Base-by-base conservation (phyloP, 495 filamentous ascomycete species). In the Aspergillus egyptiacus region DNA sequence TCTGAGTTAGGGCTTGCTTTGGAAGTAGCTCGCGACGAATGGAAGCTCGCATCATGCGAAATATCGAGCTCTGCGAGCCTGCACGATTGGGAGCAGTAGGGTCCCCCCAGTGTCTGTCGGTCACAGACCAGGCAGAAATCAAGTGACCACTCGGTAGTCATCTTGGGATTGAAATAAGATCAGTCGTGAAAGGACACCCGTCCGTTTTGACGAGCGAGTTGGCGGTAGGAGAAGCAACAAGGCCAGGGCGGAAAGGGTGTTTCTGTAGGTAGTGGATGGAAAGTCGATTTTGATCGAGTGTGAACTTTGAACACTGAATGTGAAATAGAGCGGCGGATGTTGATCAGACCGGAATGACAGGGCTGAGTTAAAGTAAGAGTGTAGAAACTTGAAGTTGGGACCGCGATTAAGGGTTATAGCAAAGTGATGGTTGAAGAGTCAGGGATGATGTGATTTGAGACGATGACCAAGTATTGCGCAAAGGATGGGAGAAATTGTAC, bases 81-180 rank as follows among this genome's bases (percentile, higher is more conserved):
- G 74, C 91, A 97, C 19, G 85, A 80, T 72, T 97, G 90, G 20
- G 89, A 95, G 80, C 91, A 97, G 71, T 96, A 97, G 20, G 80
- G 74, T 57, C 78, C 81, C 51, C 85, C 85, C 17, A 73, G 58
- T 47, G 85, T 93, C 68, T 95, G 87, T 65, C 82, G 81, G 68
- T 96, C 91, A 75, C 91, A 97, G 74, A 84, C 83, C 50, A 97
- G 82, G 73, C 91, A 97, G 79, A 87, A 95, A 66, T 96, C 88
- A 55, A 82, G 86, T 54, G 85, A 89, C 89, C 91, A 96, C 53
- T 83, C 82, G 63, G 87, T 84, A 55, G 86, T 79, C 72, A 83
- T 83, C 57, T 19, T 47, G 34, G 28, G n/a, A 7, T 35, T 5
- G 17, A 2, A 13, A 11, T 40, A n/a, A n/a, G 4, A 25, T 22